Conservation (phyloP, 768 basidiomycete genomes). For the Zangia roseola region DNA sequence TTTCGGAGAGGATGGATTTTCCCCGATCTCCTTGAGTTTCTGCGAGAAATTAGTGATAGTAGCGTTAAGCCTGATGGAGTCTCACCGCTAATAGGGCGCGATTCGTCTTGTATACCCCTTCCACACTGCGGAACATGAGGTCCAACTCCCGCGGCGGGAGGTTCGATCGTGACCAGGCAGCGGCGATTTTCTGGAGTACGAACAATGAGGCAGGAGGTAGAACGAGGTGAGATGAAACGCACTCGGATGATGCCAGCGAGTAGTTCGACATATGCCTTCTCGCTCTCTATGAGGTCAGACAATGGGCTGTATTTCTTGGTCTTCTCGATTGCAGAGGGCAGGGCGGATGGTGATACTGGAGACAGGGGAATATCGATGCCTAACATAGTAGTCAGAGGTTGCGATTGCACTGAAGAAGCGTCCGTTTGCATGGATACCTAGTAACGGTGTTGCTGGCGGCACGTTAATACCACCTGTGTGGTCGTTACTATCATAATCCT, state of each 20-base stretch:
- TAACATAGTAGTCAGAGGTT: slow-evolving; percentile 19
- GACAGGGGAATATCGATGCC: slow-evolving; percentile 24
- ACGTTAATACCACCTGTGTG: neutral
- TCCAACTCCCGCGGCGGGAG: slow-evolving; percentile 92
- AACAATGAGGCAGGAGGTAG: slow-evolving; percentile 10
- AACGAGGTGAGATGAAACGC: slow-evolving; percentile 31
- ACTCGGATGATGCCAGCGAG: slow-evolving; percentile 90
- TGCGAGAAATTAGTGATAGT: slow-evolving; percentile 34
- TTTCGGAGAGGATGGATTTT: slow-evolving; percentile 89
- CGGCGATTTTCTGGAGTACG: slow-evolving; percentile 80
- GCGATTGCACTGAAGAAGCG: slow-evolving; percentile 1
- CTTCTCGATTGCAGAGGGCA: slow-evolving; percentile 41
- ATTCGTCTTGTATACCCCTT: slow-evolving; percentile 91
- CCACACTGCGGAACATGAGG: slow-evolving; percentile 90
- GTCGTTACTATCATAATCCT: slow-evolving; percentile 7
- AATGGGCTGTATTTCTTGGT: slow-evolving; percentile 77
- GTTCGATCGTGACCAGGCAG: slow-evolving; percentile 96
- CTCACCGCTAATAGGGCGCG: slow-evolving; percentile 70
- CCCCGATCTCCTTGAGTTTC: slow-evolving; percentile 94
- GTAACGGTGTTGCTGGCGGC: slow-evolving; percentile 17
- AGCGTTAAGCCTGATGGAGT: neutral
- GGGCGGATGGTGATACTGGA: slow-evolving; percentile 18
- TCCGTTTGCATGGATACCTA: slow-evolving; percentile 19
- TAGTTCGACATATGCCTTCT: slow-evolving; percentile 88
- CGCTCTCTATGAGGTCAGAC: slow-evolving; percentile 90